Evolutionary conservation across 2,329 filamentous ascomycete species (phyloP).

Genomic region (Colletotrichum scovillei): DNA sequence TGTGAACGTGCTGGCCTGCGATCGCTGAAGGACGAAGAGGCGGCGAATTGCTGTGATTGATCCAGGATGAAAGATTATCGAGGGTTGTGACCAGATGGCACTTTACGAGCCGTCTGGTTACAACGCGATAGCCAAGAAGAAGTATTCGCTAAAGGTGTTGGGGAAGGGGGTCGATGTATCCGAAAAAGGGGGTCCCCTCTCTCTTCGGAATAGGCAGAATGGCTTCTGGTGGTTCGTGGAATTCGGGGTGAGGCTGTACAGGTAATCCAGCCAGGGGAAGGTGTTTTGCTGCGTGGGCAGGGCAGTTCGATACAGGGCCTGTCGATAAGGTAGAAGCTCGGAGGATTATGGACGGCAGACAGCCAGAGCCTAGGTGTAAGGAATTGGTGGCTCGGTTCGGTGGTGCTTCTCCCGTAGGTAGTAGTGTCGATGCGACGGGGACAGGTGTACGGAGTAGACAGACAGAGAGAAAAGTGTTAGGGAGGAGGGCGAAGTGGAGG

Average conservation of each 20-base stretch:
- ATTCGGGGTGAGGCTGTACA: conserved; percentile 27
- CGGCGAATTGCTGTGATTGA: conserved; percentile 32
- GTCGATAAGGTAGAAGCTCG: background rate
- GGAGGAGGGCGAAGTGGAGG: conserved; percentile 30
- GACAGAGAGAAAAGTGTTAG: conserved; percentile 12
- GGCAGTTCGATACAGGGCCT: background rate
- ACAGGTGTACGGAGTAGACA: conserved; percentile 6
- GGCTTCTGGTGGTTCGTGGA: conserved; percentile 6
- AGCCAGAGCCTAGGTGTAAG: background rate
- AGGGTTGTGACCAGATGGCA: conserved; percentile 38
- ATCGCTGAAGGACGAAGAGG: conserved; percentile 42
- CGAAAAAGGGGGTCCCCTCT: conserved; percentile 27
- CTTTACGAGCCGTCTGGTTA: conserved; percentile 35
- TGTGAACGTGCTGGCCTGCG: conserved; percentile 41
- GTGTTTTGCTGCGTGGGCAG: background rate
- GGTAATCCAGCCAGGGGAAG: conserved; percentile 4
- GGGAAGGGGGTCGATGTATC: conserved; percentile 33
- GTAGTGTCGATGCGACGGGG: conserved; percentile 17
- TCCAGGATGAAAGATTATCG: conserved; percentile 37
- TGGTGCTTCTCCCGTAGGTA: background rate
- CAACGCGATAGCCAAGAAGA: conserved; percentile 32
- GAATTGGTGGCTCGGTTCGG: conserved; percentile 2
- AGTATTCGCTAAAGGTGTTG: conserved; percentile 24
- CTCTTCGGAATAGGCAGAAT: conserved; percentile 18
- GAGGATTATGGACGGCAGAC: background rate